Evolutionary conservation across 306 rosid genomes (phyloP).

Genomic region (Bauhinia variegata): DNA sequence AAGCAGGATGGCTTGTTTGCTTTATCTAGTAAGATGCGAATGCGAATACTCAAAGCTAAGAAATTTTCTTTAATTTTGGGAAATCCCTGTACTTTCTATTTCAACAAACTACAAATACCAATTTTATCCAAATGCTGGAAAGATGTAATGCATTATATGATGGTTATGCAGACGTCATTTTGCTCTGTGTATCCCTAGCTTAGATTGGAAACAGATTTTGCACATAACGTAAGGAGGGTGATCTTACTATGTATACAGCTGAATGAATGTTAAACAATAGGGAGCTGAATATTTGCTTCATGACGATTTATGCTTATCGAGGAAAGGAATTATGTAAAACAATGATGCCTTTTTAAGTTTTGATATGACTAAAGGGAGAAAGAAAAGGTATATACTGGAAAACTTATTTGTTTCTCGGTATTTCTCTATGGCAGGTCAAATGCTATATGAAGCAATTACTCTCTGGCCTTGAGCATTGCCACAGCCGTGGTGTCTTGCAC

Average conservation of each 20-base stretch:
- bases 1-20: constrained; percentile 34
- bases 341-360: constrained; percentile 15
- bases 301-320: constrained; percentile 18
- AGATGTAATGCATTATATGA: constrained; percentile 27
- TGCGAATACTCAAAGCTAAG: constrained; percentile 19
- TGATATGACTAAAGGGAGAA: constrained; percentile 27
- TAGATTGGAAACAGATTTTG: constrained; percentile 30
- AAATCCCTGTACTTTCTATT: constrained; percentile 1
- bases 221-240: constrained; percentile 5
- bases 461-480: constrained; percentile 97
- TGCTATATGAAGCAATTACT: constrained; percentile 92
- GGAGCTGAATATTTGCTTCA: constrained; percentile 30
- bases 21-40: constrained; percentile 2
- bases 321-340: constrained; percentile 8
- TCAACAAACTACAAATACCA: neutral
- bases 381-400: constrained; percentile 22
- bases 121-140: constrained; percentile 23
- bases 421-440: constrained; percentile 64
- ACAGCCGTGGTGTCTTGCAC: constrained; percentile 81
- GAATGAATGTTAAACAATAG: constrained; percentile 9
- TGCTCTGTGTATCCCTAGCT: constrained; percentile 25
- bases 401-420: constrained; percentile 49
- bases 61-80: constrained; percentile 14
- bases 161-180: constrained; percentile 18
- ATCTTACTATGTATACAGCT: constrained; percentile 14